These are phyloP conservation scores for Logfia minima DNA, from an alignment of 129 eudicot species.

Conservation along the genomic window DNA sequence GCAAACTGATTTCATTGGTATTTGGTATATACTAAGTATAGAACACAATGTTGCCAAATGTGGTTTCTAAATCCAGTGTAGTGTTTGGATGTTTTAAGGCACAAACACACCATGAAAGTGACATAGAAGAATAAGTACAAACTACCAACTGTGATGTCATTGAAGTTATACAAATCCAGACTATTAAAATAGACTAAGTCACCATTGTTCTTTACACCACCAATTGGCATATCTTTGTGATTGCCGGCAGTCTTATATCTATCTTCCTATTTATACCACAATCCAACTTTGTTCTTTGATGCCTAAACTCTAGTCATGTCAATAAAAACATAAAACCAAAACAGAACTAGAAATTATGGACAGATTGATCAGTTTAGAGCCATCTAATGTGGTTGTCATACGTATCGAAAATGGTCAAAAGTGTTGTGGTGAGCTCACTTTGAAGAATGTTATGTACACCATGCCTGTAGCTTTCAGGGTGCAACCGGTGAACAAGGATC, in stretches of 20 bases:
- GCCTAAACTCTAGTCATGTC: constrained; percentile 18
- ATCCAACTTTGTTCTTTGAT: constrained; percentile 15
- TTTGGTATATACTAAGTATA: constrained; percentile 13
- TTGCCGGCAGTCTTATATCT: constrained; percentile 31
- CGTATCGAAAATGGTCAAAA: constrained; percentile 63
- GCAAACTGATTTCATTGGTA: neutral
- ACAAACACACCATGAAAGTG: constrained; percentile 31
- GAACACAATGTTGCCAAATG: constrained; percentile 36
- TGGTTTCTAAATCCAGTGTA: constrained; percentile 32
- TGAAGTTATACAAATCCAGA: constrained; percentile 30
- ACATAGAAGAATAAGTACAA: constrained; percentile 33
- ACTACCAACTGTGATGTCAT: constrained; percentile 26
- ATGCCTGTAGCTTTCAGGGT: constrained; percentile 85
- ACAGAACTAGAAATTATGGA: constrained; percentile 43
- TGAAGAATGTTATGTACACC: constrained; percentile 81
- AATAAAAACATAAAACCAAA: constrained; percentile 16
- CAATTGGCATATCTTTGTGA: constrained; percentile 42
- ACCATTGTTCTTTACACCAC: constrained; percentile 36
- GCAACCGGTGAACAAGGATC: constrained; percentile 54
- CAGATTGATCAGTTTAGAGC: constrained; percentile 72
- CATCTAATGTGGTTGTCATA: constrained; percentile 62
- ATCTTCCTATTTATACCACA: constrained; percentile 21
- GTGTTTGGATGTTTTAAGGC: constrained; percentile 28
- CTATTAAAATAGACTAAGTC: constrained; percentile 24
- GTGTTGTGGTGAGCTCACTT: constrained; percentile 59